A percentile compares a stretch with the other conserved stretches of the same genome.
These are phyloP conservation scores for Alternaria atra DNA, from an alignment of 2,329 filamentous ascomycete species.

Conservation along the genomic window DNA sequence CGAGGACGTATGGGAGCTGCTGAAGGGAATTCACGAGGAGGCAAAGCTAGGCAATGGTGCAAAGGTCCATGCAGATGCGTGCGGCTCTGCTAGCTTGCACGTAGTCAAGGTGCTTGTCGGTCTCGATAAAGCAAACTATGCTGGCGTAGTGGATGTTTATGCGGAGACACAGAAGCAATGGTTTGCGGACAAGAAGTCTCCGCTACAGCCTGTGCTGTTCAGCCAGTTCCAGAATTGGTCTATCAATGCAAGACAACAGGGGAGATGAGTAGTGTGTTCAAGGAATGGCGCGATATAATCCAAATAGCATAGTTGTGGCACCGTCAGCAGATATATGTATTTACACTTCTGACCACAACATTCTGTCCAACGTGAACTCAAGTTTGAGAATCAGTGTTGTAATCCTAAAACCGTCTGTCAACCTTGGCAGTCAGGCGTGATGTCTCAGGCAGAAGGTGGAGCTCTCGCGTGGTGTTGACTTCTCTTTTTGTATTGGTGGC, in stretches of 20 bases:
- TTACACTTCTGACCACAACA: not conserved
- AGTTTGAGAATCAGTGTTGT: too few species aligned
- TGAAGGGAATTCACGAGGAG: conserved; percentile 74
- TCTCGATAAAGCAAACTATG: conserved; percentile 53
- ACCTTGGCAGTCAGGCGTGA: not conserved
- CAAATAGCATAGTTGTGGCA: not conserved
- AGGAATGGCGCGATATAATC: not conserved
- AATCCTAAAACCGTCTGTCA: not conserved
- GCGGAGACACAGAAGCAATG: conserved; percentile 55
- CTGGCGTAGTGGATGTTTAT: conserved; percentile 53
- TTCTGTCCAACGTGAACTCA: not conserved
- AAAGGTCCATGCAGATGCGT: conserved; percentile 76
- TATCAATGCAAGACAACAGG: conserved; percentile 35
- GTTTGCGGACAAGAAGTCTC: conserved; percentile 53
- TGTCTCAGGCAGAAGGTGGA: not conserved
- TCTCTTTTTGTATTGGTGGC: not conserved
- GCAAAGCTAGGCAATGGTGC: conserved; percentile 69
- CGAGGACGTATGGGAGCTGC: conserved; percentile 62
- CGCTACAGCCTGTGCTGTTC: conserved; percentile 56
- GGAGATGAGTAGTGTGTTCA: conserved; percentile 26
- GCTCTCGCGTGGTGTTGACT: not conserved
- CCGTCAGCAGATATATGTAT: not conserved
- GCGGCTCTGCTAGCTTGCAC: conserved; percentile 75
- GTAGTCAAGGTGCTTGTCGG: conserved; percentile 70
- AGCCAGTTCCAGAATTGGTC: conserved; percentile 59